These are phyloP conservation scores for sorghum (Sorghum bicolor) DNA, from an alignment of 176 grass and related monocot species.

Conservation along the genomic window Sorghum_bicolor_NCBIv3 NC_012871.2:62974501-62975000, in stretches of 20 bases:
- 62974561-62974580: slow-evolving; percentile 72
- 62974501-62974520: slow-evolving; percentile 93
- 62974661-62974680: neutral
- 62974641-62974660: neutral
- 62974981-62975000: slow-evolving; percentile 70
- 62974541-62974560: slow-evolving; percentile 52
- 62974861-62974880: slow-evolving; percentile 61
- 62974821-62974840: slow-evolving; percentile 55
- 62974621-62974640: neutral
- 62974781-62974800: slow-evolving; percentile 81
- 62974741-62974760: slow-evolving; percentile 74
- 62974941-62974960: slow-evolving; percentile 55
- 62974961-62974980: slow-evolving; percentile 87
- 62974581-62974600: slow-evolving; percentile 99
- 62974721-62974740: slow-evolving; percentile 98
- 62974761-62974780: slow-evolving; percentile 81
- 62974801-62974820: slow-evolving; percentile 85
- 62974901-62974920: slow-evolving; percentile 84
- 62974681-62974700: slow-evolving; percentile 74
- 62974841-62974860: slow-evolving; percentile 53
- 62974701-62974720: slow-evolving; percentile 82
- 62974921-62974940: slow-evolving; percentile 58
- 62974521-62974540: slow-evolving; percentile 33
- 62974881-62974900: slow-evolving; percentile 37
- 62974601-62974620: neutral